phyloP scores from a whole-genome alignment of 2,329 filamentous ascomycete species.

The Neofusicoccum sp. region DNA sequence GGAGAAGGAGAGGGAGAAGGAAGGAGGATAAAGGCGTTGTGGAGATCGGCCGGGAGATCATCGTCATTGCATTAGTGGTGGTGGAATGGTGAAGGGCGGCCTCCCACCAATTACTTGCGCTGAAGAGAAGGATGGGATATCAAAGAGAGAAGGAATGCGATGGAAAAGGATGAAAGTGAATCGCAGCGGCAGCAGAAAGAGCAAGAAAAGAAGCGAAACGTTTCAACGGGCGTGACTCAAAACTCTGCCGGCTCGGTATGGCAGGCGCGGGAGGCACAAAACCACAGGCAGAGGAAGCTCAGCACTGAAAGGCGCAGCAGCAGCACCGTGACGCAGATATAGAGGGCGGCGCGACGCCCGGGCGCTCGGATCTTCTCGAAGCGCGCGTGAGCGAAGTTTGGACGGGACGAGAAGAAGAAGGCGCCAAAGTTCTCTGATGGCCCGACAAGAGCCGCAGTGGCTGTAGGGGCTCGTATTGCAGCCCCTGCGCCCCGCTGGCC shows the following conservation, averaged over 20 bases:
- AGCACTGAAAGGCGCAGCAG: background rate
- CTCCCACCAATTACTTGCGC: background rate
- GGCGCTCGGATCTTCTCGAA: background rate
- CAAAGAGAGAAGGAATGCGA: background rate
- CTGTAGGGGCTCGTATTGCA: constrained; percentile 7
- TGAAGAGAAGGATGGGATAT: background rate
- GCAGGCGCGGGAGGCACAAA: background rate
- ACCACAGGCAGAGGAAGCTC: background rate
- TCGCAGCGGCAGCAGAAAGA: background rate
- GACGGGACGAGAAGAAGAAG: background rate
- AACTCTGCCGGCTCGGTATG: background rate
- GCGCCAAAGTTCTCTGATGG: background rate
- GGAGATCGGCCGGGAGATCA: constrained; percentile 9
- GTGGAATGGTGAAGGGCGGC: background rate
- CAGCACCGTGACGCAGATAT: constrained; percentile 1
- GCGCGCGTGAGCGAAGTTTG: background rate
- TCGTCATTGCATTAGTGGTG: constrained; percentile 1
- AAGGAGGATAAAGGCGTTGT: background rate
- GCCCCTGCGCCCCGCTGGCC: constrained; percentile 3
- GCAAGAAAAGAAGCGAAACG: background rate
- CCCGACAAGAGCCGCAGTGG: background rate
- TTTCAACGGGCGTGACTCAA: background rate
- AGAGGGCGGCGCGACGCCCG: background rate
- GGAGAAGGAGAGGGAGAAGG: background rate
- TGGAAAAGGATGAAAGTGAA: background rate